phyloP scores from a whole-genome alignment of 495 filamentous ascomycete genomes.

The Haplographium delicatum region DNA sequence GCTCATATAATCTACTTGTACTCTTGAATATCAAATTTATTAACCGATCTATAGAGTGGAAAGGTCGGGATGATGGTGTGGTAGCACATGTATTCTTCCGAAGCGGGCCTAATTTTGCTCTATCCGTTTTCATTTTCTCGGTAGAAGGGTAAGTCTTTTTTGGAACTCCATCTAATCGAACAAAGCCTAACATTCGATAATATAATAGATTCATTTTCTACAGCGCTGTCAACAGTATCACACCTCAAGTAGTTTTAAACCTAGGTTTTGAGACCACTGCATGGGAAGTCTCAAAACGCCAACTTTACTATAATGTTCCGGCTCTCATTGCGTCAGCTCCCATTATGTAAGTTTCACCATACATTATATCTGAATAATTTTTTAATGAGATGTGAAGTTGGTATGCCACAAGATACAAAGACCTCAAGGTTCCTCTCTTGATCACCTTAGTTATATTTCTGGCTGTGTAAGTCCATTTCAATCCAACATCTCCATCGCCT shows the following conservation, averaged over 20 bases:
- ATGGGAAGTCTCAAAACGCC: slow-evolving; percentile 42
- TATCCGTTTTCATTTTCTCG: slow-evolving; percentile 46
- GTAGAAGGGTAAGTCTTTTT: slow-evolving; percentile 37
- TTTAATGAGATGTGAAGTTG: too few relatives aligned
- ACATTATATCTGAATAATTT: too few relatives aligned
- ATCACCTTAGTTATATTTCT: slow-evolving; percentile 43
- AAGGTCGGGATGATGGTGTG: slow-evolving; percentile 44
- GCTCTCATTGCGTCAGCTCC: slow-evolving; percentile 32
- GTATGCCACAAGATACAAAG: slow-evolving; percentile 46
- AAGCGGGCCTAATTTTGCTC: slow-evolving; percentile 44
- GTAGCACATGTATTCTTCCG: slow-evolving; percentile 50
- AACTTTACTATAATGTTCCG: slow-evolving; percentile 36
- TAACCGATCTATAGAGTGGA: slow-evolving; percentile 35
- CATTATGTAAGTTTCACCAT: slow-evolving; percentile 38
- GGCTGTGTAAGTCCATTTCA: too few relatives aligned
- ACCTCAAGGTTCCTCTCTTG: slow-evolving; percentile 43
- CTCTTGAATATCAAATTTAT: not conserved
- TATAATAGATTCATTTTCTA: slow-evolving; percentile 54
- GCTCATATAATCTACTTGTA: not conserved
- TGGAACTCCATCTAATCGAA: not conserved
- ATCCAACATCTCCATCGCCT: too few relatives aligned
- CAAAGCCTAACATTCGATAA: not conserved
- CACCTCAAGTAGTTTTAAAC: slow-evolving; percentile 46
- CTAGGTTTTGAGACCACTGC: slow-evolving; percentile 43
- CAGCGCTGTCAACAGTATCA: slow-evolving; percentile 48